These are phyloP conservation scores for Phytopythium oedochilum DNA, from an alignment of 352 stramenopile species.

Conservation along the genomic window DNA sequence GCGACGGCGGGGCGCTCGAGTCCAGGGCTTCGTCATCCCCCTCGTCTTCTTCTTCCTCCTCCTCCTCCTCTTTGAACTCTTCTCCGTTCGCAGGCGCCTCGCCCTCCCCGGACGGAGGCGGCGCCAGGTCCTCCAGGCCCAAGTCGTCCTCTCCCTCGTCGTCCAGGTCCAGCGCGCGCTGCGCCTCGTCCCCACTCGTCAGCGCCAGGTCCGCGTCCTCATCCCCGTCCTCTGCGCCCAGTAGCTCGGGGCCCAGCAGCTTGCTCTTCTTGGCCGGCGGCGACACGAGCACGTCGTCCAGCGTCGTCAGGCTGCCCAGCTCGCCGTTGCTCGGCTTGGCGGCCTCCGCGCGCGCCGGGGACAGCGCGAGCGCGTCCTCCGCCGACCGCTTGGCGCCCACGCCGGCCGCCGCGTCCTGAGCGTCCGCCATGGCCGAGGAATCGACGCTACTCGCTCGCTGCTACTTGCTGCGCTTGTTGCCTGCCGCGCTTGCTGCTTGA, in stretches of 20 bases:
- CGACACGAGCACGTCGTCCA: conserved; percentile 62
- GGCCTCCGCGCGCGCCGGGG: neutral
- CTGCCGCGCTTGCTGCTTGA: too few relatives aligned
- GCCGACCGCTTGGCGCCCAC: conserved; percentile 18
- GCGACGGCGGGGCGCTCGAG: conserved; percentile 9
- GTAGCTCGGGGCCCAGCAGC: conserved; percentile 34
- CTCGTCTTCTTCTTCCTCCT: conserved; percentile 8
- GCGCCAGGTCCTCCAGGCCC: conserved; percentile 13
- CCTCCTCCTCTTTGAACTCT: conserved; percentile 11
- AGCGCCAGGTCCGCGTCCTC: conserved; percentile 12
- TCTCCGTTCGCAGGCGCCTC: conserved; percentile 6
- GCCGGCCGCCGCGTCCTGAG: neutral
- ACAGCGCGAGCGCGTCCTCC: conserved; percentile 20
- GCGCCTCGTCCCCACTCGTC: neutral
- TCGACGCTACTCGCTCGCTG: too few relatives aligned
- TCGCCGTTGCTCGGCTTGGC: conserved; percentile 1
- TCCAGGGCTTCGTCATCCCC: conserved; percentile 11
- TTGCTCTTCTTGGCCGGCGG: conserved; percentile 45
- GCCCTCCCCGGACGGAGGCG: conserved; percentile 11
- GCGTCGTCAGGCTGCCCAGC: conserved; percentile 33
- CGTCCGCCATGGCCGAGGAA: conserved; percentile 3
- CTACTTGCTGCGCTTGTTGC: too few relatives aligned
- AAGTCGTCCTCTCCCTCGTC: conserved; percentile 2
- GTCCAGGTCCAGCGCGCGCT: neutral
- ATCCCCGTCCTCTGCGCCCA: conserved; percentile 40